phyloP scores from a whole-genome alignment of 768 basidiomycete species.

The Lactarius psammicola region DNA sequence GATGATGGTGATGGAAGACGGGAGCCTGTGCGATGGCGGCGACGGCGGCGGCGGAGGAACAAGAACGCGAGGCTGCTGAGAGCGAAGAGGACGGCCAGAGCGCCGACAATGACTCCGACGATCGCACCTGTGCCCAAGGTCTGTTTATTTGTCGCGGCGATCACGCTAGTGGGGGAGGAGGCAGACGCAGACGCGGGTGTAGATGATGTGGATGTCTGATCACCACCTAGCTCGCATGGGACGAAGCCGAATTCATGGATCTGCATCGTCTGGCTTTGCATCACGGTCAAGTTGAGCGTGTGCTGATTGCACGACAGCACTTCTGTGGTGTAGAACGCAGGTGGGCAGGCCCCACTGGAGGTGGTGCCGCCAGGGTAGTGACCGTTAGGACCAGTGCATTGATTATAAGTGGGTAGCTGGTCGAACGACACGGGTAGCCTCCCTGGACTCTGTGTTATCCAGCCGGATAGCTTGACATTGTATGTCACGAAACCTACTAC shows the following conservation, averaged over 20 bases:
- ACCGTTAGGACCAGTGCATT: too few species aligned
- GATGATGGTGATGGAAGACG: background rate
- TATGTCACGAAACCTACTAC: background rate
- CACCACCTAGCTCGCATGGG: background rate
- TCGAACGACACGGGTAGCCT: too few species aligned
- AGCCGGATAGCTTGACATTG: background rate
- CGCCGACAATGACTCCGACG: background rate
- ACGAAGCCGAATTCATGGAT: background rate
- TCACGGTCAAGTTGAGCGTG: conserved; percentile 2
- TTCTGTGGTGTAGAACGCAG: background rate
- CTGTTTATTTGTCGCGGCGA: background rate
- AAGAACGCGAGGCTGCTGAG: background rate
- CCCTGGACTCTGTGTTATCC: background rate
- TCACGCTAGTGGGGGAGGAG: background rate
- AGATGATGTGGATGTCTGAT: background rate
- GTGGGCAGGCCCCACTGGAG: background rate
- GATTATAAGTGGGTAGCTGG: too few species aligned
- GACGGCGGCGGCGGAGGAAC: background rate
- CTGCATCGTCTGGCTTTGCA: background rate
- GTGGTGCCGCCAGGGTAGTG: too few species aligned
- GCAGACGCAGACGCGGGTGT: background rate
- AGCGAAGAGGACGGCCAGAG: background rate
- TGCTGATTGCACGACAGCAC: background rate
- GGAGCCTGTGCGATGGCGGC: background rate
- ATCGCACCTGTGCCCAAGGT: background rate